Evolutionary conservation across 257 asterid species (phyloP), one percentile per base, ranked within the genome.

Genomic region (Primulina tabacum): DNA sequence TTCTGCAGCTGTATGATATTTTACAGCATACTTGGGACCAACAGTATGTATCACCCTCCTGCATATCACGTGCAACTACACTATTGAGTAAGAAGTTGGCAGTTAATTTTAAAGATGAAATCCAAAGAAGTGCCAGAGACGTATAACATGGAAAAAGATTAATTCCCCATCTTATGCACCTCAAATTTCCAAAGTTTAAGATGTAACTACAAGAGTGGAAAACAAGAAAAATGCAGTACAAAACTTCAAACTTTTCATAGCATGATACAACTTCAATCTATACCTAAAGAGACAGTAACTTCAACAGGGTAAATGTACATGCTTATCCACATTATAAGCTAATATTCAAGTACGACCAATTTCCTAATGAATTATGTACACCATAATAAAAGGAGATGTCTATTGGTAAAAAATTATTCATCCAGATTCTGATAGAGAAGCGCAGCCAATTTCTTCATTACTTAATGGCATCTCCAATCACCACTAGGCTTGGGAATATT

Each of bases 41-140:
- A 94, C 99, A 55, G 98, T 94, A 79, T 94, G 99, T 71, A 94
- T 85, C 74, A 94, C 89, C 89, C 92, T 89, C 94, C 99, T 94
- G 89, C 66, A 81, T 83, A 73, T 73, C 62, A 75, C 68, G 73
- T 43, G 76, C 56, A 62, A 76, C 11, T 28, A 52, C 50, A 52
- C 71, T 74, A 72, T 32, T 80, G 84, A 35, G 83, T 80, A 59
- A 85, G 82, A 74, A 78, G 82, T 71, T 78, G 82, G 71, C 73
- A 76, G 80, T 78, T 76, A 40, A 6, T 56, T 60, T 8, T 28
- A 8, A 77, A 71, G 74, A 73, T 3, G 30, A 67, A 70, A 65
- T 21, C 52, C 60, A 61, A 50, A 76, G 59, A n/a, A 76, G 65
- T 64, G 40, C 63, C 30, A 43, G 65, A 29, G 43, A 32, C 18